Conservation (phyloP, 148 eudicot genomes). For the Silene conica region DNA sequence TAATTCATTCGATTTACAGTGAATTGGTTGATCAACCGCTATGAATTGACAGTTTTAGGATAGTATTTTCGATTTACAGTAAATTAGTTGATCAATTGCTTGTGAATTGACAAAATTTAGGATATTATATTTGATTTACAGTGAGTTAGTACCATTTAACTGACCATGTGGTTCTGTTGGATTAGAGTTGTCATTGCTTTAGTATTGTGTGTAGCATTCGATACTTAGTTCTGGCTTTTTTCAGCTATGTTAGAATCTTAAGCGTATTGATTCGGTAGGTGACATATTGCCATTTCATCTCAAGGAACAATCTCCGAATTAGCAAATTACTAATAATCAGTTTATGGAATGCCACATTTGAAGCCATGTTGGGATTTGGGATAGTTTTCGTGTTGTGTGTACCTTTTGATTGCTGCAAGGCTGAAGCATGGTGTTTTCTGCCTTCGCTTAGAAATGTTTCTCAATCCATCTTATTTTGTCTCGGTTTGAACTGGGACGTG, state of each 20-base stretch:
- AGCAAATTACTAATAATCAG: background rate
- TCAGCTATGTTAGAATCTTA: background rate
- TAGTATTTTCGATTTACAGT: too few species aligned
- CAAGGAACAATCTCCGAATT: too few species aligned
- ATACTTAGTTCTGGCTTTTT: background rate
- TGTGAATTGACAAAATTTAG: too few species aligned
- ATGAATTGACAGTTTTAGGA: too few species aligned
- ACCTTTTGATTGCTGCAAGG: conserved; percentile 2
- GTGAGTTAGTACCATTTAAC: background rate
- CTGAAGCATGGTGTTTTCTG: background rate
- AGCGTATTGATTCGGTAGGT: background rate
- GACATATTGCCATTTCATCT: too few species aligned
- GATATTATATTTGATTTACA: background rate
- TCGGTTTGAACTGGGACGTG: background rate
- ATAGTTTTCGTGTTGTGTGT: background rate
- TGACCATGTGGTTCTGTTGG: background rate
- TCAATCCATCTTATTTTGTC: background rate
- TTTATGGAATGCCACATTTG: background rate
- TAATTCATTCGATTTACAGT: too few species aligned
- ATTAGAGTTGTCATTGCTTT: background rate
- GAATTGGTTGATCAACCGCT: too few species aligned
- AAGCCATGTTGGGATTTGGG: background rate
- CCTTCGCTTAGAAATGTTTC: background rate
- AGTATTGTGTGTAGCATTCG: background rate
- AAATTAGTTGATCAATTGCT: background rate